A percentile compares a stretch with the other conserved stretches of the same genome.
These are phyloP conservation scores for Lepiota subincarnata DNA, from an alignment of 768 basidiomycete species.

Conservation along the genomic window DNA sequence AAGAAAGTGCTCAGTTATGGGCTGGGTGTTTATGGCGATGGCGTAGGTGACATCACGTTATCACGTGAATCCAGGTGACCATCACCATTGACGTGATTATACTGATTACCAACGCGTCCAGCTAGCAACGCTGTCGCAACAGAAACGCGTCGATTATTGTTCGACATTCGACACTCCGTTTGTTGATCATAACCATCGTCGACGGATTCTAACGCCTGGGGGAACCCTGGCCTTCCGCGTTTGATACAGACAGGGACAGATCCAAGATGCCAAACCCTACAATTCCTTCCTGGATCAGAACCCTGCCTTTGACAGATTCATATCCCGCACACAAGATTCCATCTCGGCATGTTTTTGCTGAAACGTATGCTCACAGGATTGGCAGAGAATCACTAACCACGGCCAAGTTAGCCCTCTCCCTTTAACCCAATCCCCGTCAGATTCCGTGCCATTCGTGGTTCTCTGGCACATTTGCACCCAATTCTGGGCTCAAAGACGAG, in stretches of 20 bases:
- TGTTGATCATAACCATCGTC: neutral
- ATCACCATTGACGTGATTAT: no score
- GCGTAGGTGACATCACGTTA: neutral
- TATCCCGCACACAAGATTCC: neutral
- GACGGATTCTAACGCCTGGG: no score
- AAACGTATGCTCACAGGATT: neutral
- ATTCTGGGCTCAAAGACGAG: neutral
- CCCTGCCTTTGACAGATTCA: neutral
- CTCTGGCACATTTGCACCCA: neutral
- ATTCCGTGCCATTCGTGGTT: neutral
- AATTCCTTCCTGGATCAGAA: no score
- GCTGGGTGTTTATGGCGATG: no score
- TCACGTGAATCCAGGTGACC: neutral
- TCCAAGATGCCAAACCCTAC: no score
- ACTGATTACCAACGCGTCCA: neutral
- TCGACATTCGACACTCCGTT: neutral
- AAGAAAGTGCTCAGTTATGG: no score
- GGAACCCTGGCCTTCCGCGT: no score
- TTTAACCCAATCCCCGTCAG: neutral
- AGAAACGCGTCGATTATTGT: neutral
- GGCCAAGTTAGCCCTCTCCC: neutral
- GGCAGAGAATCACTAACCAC: neutral
- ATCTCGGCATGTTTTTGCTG: conserved; percentile 1
- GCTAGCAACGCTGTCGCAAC: neutral
- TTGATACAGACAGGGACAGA: no score